These are phyloP conservation scores for Gossypium gossypioides DNA, from an alignment of 441 rosid species.

Conservation along the genomic window DNA sequence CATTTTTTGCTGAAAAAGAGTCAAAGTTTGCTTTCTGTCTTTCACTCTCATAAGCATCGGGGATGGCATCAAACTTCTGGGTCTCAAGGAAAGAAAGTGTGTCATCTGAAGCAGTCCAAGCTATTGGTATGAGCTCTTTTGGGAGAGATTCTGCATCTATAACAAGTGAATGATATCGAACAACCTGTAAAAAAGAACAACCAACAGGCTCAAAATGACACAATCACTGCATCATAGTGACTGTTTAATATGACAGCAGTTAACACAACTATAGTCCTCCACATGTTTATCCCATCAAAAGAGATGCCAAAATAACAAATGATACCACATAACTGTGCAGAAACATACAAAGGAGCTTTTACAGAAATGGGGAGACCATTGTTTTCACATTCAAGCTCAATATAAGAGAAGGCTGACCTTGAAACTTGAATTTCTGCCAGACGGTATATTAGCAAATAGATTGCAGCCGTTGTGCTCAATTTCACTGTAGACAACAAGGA, in stretches of 20 bases:
- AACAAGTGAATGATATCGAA: slow-evolving; percentile 87
- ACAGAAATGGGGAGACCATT: neutral
- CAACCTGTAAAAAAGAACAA: slow-evolving; percentile 46
- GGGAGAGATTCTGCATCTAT: slow-evolving; percentile 75
- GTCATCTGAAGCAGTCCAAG: slow-evolving; percentile 64
- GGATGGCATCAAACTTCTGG: slow-evolving; percentile 24
- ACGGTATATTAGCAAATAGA: slow-evolving; percentile 67
- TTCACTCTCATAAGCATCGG: slow-evolving; percentile 25
- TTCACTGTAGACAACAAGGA: slow-evolving; percentile 45
- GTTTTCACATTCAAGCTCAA: slow-evolving; percentile 9
- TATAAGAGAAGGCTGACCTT: slow-evolving; percentile 42
- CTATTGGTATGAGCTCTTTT: slow-evolving; percentile 70
- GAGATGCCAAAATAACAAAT: neutral
- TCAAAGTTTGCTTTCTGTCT: slow-evolving; percentile 18
- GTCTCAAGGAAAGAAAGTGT: slow-evolving; percentile 44
- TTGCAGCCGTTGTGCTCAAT: slow-evolving; percentile 70
- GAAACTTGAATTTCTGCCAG: slow-evolving; percentile 73
- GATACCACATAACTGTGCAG: neutral
- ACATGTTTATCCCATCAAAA: neutral
- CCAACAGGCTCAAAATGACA: slow-evolving; percentile 11
- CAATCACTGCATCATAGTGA: neutral
- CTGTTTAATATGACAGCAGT: slow-evolving; percentile 1
- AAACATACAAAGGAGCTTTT: neutral
- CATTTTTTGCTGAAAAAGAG: slow-evolving; percentile 26
- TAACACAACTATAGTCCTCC: neutral